Conservation (phyloP, 176 grass and related monocot species). For the Hordeum marinum region DNA sequence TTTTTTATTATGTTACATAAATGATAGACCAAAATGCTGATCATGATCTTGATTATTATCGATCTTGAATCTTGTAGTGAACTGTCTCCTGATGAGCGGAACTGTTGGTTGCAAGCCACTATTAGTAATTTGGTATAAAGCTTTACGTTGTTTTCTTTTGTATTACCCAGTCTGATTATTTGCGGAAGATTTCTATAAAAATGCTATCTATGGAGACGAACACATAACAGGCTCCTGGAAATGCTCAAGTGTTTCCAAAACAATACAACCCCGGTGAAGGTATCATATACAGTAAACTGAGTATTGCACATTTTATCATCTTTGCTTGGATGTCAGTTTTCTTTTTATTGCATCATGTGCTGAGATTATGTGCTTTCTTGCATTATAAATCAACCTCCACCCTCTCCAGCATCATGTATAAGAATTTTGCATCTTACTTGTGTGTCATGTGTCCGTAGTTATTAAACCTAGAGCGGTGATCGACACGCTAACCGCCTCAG, state of each 20-base stretch:
- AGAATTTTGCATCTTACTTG: neutral
- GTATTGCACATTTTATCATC: neutral
- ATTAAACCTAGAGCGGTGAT: neutral
- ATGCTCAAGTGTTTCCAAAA: neutral
- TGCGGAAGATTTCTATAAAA: neutral
- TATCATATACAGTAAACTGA: neutral
- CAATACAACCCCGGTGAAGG: neutral
- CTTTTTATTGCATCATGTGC: neutral
- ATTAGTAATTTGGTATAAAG: neutral
- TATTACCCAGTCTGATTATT: neutral
- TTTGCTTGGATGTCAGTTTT: neutral
- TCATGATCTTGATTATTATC: neutral
- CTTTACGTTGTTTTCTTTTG: neutral
- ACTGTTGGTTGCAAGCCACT: neutral
- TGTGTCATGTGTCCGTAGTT: neutral
- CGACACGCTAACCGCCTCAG: neutral
- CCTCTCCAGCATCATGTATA: neutral
- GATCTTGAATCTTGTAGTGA: neutral
- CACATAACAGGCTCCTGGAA: neutral
- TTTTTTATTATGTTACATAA: neutral
- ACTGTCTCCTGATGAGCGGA: neutral
- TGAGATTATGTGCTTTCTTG: neutral
- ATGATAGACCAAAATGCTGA: neutral
- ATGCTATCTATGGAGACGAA: neutral
- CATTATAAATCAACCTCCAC: neutral